phyloP scores from a whole-genome alignment of 192 early-diverging fungal genomes.

The Podochytrium sp. region DNA sequence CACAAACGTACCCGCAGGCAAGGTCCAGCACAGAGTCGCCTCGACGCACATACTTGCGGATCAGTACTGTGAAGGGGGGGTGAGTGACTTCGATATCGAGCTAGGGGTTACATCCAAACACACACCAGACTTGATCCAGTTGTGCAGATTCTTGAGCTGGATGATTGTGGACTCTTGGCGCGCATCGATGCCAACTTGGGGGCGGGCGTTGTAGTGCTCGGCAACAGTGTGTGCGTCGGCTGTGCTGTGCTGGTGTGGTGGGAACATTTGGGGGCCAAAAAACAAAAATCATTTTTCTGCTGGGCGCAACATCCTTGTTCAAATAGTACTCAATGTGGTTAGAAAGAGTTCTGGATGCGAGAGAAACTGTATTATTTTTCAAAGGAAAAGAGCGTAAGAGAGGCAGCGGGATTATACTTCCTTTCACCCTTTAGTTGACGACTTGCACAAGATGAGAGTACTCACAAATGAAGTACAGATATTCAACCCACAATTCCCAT shows the following conservation, averaged over 20 bases:
- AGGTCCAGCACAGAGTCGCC: slow-evolving; percentile 79
- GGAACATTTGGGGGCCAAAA: too few species aligned
- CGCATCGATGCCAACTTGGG: slow-evolving; percentile 72
- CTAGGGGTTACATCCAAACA: neutral
- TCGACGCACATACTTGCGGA: slow-evolving; percentile 62
- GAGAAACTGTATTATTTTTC: too few species aligned
- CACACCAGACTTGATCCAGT: slow-evolving; percentile 87
- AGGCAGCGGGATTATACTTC: too few species aligned
- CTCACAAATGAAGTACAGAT: too few species aligned
- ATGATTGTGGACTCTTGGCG: slow-evolving; percentile 86
- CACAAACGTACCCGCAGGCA: slow-evolving; percentile 70
- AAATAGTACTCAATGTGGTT: too few species aligned
- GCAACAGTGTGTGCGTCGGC: slow-evolving; percentile 22
- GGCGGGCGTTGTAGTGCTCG: slow-evolving; percentile 66
- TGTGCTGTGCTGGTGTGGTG: neutral
- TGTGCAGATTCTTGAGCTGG: slow-evolving; percentile 89
- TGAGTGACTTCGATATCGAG: neutral
- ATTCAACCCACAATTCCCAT: too few species aligned
- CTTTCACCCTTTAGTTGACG: too few species aligned
- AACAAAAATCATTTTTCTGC: too few species aligned
- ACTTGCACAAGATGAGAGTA: too few species aligned
- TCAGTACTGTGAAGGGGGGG: slow-evolving; percentile 61
- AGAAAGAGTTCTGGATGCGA: too few species aligned
- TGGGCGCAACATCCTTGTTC: too few species aligned
- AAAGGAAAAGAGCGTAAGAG: too few species aligned